phyloP scores from a whole-genome alignment of 2,329 filamentous ascomycete species.

The Curvularia eragrostidis region DNA sequence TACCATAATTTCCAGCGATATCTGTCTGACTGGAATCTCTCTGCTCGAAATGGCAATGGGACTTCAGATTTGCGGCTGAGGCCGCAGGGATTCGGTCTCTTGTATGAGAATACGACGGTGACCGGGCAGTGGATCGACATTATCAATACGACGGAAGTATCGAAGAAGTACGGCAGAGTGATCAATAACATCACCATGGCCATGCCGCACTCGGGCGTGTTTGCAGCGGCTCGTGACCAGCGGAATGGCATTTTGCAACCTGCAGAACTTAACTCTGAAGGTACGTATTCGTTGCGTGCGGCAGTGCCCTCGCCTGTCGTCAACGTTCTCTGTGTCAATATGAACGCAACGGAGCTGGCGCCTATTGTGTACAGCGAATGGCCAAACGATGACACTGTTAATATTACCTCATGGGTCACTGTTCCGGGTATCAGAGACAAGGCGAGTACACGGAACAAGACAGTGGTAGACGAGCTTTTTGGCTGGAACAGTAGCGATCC shows the following conservation, averaged over 20 bases:
- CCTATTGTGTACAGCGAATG: conserved; percentile 71
- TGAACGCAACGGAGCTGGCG: conserved; percentile 64
- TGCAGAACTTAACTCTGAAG: conserved; percentile 64
- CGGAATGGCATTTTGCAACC: conserved; percentile 75
- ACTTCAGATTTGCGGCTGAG: conserved; percentile 56
- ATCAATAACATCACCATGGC: conserved; percentile 80
- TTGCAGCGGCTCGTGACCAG: conserved; percentile 66
- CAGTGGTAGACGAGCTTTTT: conserved; percentile 74
- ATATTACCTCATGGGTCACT: conserved; percentile 31
- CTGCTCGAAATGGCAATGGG: conserved; percentile 55
- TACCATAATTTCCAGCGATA: conserved; percentile 73
- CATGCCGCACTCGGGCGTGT: conserved; percentile 76
- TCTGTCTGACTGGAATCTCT: conserved; percentile 61
- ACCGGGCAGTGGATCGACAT: conserved; percentile 72
- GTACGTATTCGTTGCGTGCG: conserved; percentile 71
- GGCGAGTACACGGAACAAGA: conserved; percentile 39
- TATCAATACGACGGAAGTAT: conserved; percentile 61
- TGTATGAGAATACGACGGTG: conserved; percentile 77
- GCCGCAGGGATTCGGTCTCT: conserved; percentile 66
- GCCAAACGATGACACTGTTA: conserved; percentile 52
- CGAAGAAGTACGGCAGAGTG: conserved; percentile 60
- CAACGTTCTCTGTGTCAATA: conserved; percentile 75
- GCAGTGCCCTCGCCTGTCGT: conserved; percentile 73
- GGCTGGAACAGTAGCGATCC: conserved; percentile 64
- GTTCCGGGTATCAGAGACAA: conserved; percentile 22